Evolutionary conservation across 2,329 filamentous ascomycete species (phyloP).

Genomic region (Hymenoscyphus albidus): DNA sequence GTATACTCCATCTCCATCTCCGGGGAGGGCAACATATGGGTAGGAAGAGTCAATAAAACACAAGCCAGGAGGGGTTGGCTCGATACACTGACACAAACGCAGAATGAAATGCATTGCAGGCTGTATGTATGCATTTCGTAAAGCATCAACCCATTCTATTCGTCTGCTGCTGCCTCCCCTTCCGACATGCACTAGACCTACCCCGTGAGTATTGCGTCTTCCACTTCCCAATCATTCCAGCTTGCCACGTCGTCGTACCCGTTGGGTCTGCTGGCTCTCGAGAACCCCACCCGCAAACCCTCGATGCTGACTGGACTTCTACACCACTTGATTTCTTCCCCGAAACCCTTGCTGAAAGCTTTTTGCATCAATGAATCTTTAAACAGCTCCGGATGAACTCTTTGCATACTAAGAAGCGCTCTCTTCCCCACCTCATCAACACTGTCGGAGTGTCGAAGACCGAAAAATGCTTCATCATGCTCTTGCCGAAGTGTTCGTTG

Average conservation of each 20-base stretch:
- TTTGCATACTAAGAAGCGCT: conserved; percentile 31
- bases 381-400: conserved; percentile 31
- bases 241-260: conserved; percentile 44
- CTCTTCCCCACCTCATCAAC: conserved; percentile 33
- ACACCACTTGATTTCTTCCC: conserved; percentile 32
- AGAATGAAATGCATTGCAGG: conserved; percentile 8
- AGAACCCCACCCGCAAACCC: conserved; percentile 30
- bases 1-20: not conserved
- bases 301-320: conserved; percentile 32
- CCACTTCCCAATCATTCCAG: conserved; percentile 39
- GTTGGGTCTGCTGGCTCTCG: conserved; percentile 43
- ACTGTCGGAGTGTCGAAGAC: conserved; percentile 31
- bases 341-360: conserved; percentile 28
- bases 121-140: conserved; percentile 13
- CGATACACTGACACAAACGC: conserved; percentile 8
- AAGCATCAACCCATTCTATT: conserved; percentile 9
- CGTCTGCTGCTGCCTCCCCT: not conserved
- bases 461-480: conserved; percentile 28
- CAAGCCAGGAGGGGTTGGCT: conserved; percentile 4
- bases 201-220: conserved; percentile 26
- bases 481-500: conserved; percentile 37
- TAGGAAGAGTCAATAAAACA: not conserved
- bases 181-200: conserved; percentile 13
- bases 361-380: conserved; percentile 32
- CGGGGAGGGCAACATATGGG: not conserved